Evolutionary conservation across 176 grass and related monocot genomes (phyloP), one percentile per base, ranked within the genome.

Genomic region (Ensete ventricosum): DNA sequence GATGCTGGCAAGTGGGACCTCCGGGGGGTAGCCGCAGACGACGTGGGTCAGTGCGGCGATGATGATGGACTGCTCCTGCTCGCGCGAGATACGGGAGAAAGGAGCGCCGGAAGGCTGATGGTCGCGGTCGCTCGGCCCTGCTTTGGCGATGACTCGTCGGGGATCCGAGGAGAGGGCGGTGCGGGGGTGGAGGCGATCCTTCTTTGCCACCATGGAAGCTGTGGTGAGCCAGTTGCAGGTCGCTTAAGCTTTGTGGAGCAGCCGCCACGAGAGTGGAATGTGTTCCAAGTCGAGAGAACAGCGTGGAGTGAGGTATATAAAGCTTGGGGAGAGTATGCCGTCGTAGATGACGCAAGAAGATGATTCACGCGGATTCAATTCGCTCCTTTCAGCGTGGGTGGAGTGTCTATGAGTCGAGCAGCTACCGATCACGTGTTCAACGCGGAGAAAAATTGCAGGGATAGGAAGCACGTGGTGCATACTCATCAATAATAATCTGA

Each of bases 51-150:
- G 50, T 60, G 50, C 21, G 78, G 80, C 12, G 52, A 65, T 22
- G 10, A 65, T 14, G 63, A 65, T 25, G 63, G 63, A 65, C 21
- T 65, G 63, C 22, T 65, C 63, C 63, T 29, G 63, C 63, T 65
- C 21, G 24, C 63, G 1, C 21, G 23, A 65, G 63, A 65, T 25
- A 0, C 9, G 9, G 63, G 17, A 65, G 63, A 1, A 29, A 11
- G 62, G 21, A 25, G 21, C 22, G 19, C 20, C 62, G 20, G 9
- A 12, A 11, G 22, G 23, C 8, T 25, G 21, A 22, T 13, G 63
- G 23, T 9, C 21, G 23, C 63, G 12, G 9, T 25, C 63, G 3
- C 25, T 22, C 13, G 22, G 9, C 10, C 3, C 25, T 65, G 23
- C 11, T 25, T 43, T 43, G 34, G 34, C 34, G 34, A 43, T 43